Percentiles rank a stretch among this genome's conserved stretches.
These are phyloP conservation scores for Anthracocystis panici-leucophaei DNA, from an alignment of 1,284 basidiomycete species.

Conservation along the genomic window DNA sequence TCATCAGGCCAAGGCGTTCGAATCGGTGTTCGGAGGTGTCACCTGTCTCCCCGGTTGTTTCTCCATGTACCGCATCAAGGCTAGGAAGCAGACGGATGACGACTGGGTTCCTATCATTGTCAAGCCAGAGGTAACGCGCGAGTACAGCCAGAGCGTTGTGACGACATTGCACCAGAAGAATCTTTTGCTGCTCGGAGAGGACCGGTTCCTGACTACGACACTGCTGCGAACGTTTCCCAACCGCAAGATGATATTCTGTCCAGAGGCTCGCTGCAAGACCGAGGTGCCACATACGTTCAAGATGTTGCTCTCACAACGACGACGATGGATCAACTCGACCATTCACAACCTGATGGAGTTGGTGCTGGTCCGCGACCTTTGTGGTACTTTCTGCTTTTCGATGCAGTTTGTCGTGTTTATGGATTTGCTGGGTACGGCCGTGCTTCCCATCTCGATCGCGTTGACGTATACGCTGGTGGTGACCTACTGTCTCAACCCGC, in stretches of 20 bases:
- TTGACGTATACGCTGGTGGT: constrained; percentile 91
- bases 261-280: constrained; percentile 93
- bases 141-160: constrained; percentile 94
- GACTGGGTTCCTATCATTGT: constrained; percentile 98
- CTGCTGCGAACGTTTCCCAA: constrained; percentile 87
- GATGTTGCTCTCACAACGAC: constrained; percentile 92
- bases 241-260: constrained; percentile 99
- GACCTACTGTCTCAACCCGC: constrained; percentile 81
- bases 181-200: constrained; percentile 93
- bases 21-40: constrained; percentile 98
- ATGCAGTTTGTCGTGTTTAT: constrained; percentile 92
- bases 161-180: constrained; percentile 98
- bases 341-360: constrained; percentile 99
- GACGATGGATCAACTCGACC: constrained; percentile 99
- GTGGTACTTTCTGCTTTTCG: constrained; percentile 75
- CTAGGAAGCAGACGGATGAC: constrained; percentile 81
- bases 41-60: constrained; percentile 99
- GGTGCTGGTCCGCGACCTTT: constrained; percentile 93
- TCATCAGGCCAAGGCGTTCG: constrained; percentile 97
- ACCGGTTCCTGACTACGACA: constrained; percentile 85
- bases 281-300: constrained; percentile 95
- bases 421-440: constrained; percentile 95
- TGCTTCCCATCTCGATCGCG: constrained; percentile 91
- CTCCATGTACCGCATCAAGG: constrained; percentile 99
- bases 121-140: constrained; percentile 96